Base-by-base conservation (phyloP, 208 protist species). In the Wallacemonas collosoma region DNA sequence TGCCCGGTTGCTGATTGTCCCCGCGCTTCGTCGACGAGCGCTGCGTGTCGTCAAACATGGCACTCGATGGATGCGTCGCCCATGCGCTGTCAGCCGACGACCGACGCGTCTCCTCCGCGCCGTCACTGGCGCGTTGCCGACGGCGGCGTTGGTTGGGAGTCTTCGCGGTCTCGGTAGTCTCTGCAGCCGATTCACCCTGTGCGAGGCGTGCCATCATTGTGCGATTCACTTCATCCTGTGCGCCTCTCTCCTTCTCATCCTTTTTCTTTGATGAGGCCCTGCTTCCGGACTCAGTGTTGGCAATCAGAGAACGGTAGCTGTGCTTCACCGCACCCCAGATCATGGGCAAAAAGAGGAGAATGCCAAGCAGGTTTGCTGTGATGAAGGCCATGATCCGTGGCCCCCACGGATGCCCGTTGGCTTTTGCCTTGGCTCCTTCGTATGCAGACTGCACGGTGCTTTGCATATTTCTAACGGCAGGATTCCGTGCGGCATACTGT, bases 291-390 rank as follows among this genome's bases (percentile, higher is more conserved):
- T 69, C 48, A 3, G 64, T n/a, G 64, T 1, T 38, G 12, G 44
- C 64, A 1, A 3, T 54, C 36, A 58, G 50, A 9, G 45, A 36
- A 12, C 64, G 64, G 48, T 69, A 69, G 5, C 1, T n/a, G 50
- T 69, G 64, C 64, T 69, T 86, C 51, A 75, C 2, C 39, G 55
- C 66, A 44, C 77, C 60, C 79, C 76, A 87, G 1, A 88, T 3
- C 67, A 79, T 71, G 12, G 78, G 79, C 3, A 76, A 63, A 38
- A 90, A 72, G 7, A 95, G 53, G 36, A 95, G 36, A 56, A 95
- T 77, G 35, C 67, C 75, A 72, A 95, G 81, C 45, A 93, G 80
- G 71, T 95, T 93, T 0, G 84, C 85, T 51, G 76, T 73, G 40
- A 93, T 68, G 68, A 95, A 95, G 38, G 80, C 81, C 39, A 85